Evolutionary conservation across 768 basidiomycete genomes (phyloP).

Genomic region (Dioszegia hungarica): DNA sequence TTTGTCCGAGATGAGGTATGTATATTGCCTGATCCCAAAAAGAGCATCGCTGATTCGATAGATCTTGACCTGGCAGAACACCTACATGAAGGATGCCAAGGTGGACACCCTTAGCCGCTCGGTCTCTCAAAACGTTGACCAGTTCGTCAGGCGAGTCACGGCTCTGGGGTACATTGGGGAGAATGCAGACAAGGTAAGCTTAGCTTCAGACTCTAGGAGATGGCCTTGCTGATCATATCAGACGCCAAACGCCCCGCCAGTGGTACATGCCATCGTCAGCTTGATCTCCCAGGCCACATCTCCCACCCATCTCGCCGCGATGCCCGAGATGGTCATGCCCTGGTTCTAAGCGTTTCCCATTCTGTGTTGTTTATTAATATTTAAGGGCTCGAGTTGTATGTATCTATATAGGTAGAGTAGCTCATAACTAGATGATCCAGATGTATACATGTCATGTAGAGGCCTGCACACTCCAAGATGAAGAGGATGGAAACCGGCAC

Average conservation of each 20-base stretch:
- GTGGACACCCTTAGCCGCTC: conserved; percentile 39
- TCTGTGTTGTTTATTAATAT: neutral
- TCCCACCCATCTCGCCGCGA: conserved; percentile 74
- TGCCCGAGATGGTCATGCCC: conserved; percentile 77
- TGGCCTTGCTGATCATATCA: conserved; percentile 21
- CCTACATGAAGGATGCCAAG: conserved; percentile 37
- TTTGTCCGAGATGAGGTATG: conserved; percentile 89
- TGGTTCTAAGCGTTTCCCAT: conserved; percentile 56
- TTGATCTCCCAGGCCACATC: conserved; percentile 82
- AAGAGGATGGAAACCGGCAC: too few relatives aligned
- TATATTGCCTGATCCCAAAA: conserved; percentile 37
- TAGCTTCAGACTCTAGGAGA: too few relatives aligned
- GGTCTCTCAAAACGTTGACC: conserved; percentile 43
- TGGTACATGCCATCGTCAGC: conserved; percentile 64
- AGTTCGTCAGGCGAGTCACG: conserved; percentile 40
- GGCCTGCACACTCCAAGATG: too few relatives aligned
- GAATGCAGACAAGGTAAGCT: conserved; percentile 40
- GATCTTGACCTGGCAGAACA: conserved; percentile 34
- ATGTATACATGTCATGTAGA: too few relatives aligned
- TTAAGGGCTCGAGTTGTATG: neutral
- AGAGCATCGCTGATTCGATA: neutral
- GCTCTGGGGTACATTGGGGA: conserved; percentile 44
- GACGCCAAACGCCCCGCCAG: conserved; percentile 57
- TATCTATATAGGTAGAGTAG: neutral
- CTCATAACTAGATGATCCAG: too few relatives aligned